A percentile compares a stretch with the other conserved stretches of the same genome.
phyloP scores from a whole-genome alignment of 2,329 filamentous ascomycete species.

The Phoma sp. region DNA sequence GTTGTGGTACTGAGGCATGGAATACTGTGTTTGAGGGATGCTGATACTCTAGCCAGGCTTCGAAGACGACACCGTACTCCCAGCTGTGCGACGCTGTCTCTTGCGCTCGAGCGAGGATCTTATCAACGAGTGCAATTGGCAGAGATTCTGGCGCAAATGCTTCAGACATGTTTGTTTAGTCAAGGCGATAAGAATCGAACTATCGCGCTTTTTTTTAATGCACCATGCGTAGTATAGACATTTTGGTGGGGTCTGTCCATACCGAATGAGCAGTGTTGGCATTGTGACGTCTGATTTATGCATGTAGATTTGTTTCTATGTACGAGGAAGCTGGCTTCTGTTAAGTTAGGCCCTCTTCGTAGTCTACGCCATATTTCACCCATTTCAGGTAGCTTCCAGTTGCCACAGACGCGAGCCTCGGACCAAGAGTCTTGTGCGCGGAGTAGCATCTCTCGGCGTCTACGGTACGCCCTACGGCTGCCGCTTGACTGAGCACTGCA shows the following conservation, averaged over 20 bases:
- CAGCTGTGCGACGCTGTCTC: constrained; percentile 47
- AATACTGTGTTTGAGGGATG: constrained; percentile 48
- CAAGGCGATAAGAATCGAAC: too few species aligned
- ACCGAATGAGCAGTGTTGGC: neutral
- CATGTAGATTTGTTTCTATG: neutral
- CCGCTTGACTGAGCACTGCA: neutral
- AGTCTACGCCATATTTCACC: too few species aligned
- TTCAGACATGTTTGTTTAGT: too few species aligned
- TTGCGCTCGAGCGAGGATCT: constrained; percentile 35
- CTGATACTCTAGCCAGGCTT: constrained; percentile 51
- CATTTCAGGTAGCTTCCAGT: neutral
- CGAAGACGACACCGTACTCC: constrained; percentile 51
- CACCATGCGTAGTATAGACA: too few species aligned
- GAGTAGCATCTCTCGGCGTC: constrained; percentile 2
- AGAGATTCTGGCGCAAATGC: too few species aligned
- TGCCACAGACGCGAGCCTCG: neutral
- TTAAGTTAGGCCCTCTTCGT: too few species aligned
- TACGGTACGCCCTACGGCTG: neutral
- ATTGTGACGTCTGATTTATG: neutral
- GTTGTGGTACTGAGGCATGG: constrained; percentile 45
- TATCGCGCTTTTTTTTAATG: too few species aligned
- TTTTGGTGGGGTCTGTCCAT: neutral
- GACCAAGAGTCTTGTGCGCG: constrained; percentile 9
- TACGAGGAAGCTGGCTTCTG: too few species aligned
- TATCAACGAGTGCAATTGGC: constrained; percentile 11